These are phyloP conservation scores for Yarrowia sp. DNA, from an alignment of 805 yeast genomes.

Conservation along the genomic window DNA sequence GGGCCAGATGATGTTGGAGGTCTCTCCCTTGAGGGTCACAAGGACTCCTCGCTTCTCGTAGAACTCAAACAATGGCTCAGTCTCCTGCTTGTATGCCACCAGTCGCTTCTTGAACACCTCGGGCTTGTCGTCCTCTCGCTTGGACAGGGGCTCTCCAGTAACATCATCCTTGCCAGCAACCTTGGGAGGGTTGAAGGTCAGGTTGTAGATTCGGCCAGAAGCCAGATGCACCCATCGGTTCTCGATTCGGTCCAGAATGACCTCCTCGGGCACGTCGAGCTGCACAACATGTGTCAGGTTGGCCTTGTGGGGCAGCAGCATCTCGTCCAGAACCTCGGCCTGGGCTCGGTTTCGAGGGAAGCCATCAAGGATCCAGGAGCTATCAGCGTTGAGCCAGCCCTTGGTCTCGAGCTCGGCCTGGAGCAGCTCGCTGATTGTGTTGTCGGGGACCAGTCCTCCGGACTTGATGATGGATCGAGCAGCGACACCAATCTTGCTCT, in stretches of 20 bases:
- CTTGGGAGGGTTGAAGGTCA: constrained; percentile 86
- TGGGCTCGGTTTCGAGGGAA: constrained; percentile 81
- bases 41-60: constrained; percentile 53
- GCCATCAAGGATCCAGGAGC: constrained; percentile 82
- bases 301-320: constrained; percentile 41
- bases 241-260: constrained; percentile 75
- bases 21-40: constrained; percentile 62
- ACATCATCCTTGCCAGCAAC: constrained; percentile 76
- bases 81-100: constrained; percentile 53
- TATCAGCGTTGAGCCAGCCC: constrained; percentile 44
- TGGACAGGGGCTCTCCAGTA: constrained; percentile 80
- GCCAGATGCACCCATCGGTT: constrained; percentile 80
- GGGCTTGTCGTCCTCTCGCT: constrained; percentile 79
- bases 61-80: constrained; percentile 63
- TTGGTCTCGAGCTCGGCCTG: constrained; percentile 45
- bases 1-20: constrained; percentile 83
- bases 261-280: constrained; percentile 79
- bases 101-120: constrained; percentile 65
- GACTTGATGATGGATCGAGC: constrained; percentile 55
- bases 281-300: constrained; percentile 76
- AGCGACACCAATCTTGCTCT: constrained; percentile 48
- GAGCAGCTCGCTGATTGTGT: constrained; percentile 58
- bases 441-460: constrained; percentile 76
- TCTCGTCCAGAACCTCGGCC: constrained; percentile 55
- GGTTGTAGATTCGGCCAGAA: constrained; percentile 82